A percentile compares a stretch with the other conserved stretches of the same genome.
Evolutionary conservation across 2,329 filamentous ascomycete species (phyloP).

Genomic region (Penicillium sp.): DNA sequence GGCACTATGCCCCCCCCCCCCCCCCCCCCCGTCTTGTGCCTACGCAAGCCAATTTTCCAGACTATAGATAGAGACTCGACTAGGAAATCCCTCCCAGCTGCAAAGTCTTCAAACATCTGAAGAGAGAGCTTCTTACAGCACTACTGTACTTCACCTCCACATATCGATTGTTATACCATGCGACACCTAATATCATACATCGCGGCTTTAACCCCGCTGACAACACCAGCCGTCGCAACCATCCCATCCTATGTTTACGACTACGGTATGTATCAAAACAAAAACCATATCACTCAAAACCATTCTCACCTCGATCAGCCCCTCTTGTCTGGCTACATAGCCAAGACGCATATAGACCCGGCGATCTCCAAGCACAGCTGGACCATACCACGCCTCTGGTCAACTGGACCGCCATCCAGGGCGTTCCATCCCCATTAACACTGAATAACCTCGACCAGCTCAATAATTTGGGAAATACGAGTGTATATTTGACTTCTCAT

Average conservation of each 20-base stretch:
- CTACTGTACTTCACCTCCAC: neutral
- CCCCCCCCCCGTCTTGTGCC: constrained; percentile 6
- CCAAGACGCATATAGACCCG: constrained; percentile 54
- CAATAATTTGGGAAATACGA: constrained; percentile 50
- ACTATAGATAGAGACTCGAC: constrained; percentile 7
- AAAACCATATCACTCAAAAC: neutral
- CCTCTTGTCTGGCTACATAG: constrained; percentile 57
- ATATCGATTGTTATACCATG: neutral
- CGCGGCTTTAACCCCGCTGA: constrained; percentile 13
- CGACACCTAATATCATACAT: constrained; percentile 6
- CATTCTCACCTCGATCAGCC: constrained; percentile 40
- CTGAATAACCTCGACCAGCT: constrained; percentile 55
- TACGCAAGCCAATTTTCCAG: constrained; percentile 7
- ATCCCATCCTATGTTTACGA: constrained; percentile 52
- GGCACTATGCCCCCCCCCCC: neutral
- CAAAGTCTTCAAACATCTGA: neutral
- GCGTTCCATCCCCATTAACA: constrained; percentile 46
- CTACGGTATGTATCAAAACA: constrained; percentile 44
- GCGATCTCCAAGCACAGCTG: constrained; percentile 53
- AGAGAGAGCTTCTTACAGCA: neutral
- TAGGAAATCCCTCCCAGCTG: neutral
- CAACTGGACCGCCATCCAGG: constrained; percentile 46
- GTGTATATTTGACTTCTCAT: constrained; percentile 55
- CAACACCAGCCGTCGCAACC: constrained; percentile 7
- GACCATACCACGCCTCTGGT: constrained; percentile 52